These are phyloP conservation scores for Saturnispora saitoi DNA, from an alignment of 805 yeast species.

Conservation along the genomic window DNA sequence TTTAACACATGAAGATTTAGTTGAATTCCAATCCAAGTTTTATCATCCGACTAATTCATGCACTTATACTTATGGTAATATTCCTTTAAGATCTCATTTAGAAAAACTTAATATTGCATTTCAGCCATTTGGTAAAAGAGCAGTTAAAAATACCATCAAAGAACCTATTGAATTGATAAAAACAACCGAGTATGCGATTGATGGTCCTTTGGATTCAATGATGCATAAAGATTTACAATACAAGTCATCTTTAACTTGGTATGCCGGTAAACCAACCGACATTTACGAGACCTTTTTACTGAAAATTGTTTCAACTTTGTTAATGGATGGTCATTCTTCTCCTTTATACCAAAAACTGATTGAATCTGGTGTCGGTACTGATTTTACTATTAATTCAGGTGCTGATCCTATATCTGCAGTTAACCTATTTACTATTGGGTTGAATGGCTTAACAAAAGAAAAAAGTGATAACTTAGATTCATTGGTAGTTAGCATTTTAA, in stretches of 20 bases:
- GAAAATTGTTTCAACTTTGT: conserved; percentile 58
- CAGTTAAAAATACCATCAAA: conserved; percentile 25
- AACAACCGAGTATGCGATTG: conserved; percentile 29
- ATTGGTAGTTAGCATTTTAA: conserved; percentile 40
- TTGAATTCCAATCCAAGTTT: conserved; percentile 62
- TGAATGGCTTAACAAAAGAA: conserved; percentile 58
- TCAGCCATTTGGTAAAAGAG: conserved; percentile 44
- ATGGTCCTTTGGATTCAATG: conserved; percentile 82
- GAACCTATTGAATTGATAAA: conserved; percentile 40
- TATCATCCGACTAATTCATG: conserved; percentile 89
- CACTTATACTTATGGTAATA: conserved; percentile 81
- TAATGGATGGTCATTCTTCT: conserved; percentile 88
- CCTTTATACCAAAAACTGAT: conserved; percentile 81
- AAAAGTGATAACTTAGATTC: conserved; percentile 40
- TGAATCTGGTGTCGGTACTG: conserved; percentile 78
- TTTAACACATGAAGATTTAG: conserved; percentile 63
- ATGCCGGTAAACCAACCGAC: conserved; percentile 64
- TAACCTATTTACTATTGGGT: conserved; percentile 74
- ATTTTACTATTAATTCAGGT: conserved; percentile 82
- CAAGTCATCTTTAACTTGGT: conserved; percentile 84
- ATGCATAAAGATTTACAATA: conserved; percentile 57
- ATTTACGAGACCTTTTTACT: conserved; percentile 63
- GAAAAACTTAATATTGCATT: conserved; percentile 45
- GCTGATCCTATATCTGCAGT: conserved; percentile 72
- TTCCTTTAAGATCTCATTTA: conserved; percentile 56